phyloP scores from a whole-genome alignment of 768 basidiomycete species.

The Tylopilus sp. region DNA sequence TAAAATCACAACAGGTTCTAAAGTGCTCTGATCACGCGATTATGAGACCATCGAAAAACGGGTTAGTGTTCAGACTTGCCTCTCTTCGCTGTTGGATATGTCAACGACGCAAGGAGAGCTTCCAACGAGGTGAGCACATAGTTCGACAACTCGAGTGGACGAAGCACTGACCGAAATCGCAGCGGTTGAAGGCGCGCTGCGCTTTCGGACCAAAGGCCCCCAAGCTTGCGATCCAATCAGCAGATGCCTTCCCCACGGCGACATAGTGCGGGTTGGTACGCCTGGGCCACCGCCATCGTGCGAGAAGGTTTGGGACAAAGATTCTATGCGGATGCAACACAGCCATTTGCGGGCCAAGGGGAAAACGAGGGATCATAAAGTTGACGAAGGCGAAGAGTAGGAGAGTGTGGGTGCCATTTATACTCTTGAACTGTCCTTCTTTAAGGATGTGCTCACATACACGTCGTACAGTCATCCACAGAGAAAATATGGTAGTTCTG shows the following conservation, averaged over 20 bases:
- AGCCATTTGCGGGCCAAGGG: too few relatives aligned
- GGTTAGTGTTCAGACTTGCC: background rate
- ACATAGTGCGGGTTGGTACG: constrained; percentile 8
- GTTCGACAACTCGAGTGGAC: background rate
- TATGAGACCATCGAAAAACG: background rate
- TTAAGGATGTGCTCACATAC: too few relatives aligned
- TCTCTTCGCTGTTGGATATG: background rate
- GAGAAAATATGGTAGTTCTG: too few relatives aligned
- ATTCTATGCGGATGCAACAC: background rate
- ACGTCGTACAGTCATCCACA: too few relatives aligned
- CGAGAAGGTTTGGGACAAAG: constrained; percentile 16
- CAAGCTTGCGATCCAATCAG: constrained; percentile 3
- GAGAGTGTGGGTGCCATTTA: too few relatives aligned
- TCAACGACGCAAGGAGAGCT: background rate
- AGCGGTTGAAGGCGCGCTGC: background rate
- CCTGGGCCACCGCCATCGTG: constrained; percentile 19
- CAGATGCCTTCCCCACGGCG: constrained; percentile 8
- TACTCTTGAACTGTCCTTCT: too few relatives aligned
- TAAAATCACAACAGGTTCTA: background rate
- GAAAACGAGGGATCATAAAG: too few relatives aligned
- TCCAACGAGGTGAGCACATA: background rate
- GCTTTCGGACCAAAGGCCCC: background rate
- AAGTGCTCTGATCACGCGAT: background rate
- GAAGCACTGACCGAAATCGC: background rate
- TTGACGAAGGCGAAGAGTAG: too few relatives aligned